Conservation (phyloP, 192 early-diverging fungal genomes). For the Diversispora epigaea region DNA sequence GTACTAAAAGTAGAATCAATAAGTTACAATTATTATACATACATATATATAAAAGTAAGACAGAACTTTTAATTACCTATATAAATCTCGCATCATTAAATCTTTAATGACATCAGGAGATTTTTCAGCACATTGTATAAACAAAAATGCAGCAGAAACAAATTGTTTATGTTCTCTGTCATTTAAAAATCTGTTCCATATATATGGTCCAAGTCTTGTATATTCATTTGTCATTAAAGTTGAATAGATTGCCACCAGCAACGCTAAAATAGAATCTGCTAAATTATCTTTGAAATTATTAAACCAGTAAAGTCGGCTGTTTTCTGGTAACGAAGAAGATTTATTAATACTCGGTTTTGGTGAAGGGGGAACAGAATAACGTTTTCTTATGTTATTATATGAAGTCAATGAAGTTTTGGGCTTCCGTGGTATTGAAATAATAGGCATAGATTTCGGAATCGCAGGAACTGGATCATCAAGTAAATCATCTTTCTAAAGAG, state of each 20-base stretch:
- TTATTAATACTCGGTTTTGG: neutral
- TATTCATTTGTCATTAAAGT: slow-evolving; percentile 46
- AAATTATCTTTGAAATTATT: slow-evolving; percentile 4
- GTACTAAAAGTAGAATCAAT: neutral
- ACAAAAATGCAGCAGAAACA: slow-evolving; percentile 50
- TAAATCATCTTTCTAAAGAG: neutral
- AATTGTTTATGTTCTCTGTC: slow-evolving; percentile 46
- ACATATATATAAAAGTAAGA: neutral
- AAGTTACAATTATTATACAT: neutral
- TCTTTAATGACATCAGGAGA: slow-evolving; percentile 44
- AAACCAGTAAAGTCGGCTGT: slow-evolving; percentile 4
- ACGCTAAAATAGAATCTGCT: slow-evolving; percentile 44
- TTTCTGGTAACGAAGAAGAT: neutral
- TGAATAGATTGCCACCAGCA: slow-evolving; percentile 54
- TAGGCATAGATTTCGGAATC: slow-evolving; percentile 3
- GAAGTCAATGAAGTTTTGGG: neutral
- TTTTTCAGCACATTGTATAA: slow-evolving; percentile 59
- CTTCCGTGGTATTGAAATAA: neutral
- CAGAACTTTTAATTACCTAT: slow-evolving; percentile 39
- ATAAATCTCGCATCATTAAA: slow-evolving; percentile 47
- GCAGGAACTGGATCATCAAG: slow-evolving; percentile 11
- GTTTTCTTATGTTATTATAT: neutral
- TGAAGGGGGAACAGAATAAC: neutral
- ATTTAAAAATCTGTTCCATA: slow-evolving; percentile 54
- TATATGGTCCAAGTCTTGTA: slow-evolving; percentile 35